Conservation (phyloP, 768 basidiomycete genomes). For the Coprinopsis marcescibilis region DNA sequence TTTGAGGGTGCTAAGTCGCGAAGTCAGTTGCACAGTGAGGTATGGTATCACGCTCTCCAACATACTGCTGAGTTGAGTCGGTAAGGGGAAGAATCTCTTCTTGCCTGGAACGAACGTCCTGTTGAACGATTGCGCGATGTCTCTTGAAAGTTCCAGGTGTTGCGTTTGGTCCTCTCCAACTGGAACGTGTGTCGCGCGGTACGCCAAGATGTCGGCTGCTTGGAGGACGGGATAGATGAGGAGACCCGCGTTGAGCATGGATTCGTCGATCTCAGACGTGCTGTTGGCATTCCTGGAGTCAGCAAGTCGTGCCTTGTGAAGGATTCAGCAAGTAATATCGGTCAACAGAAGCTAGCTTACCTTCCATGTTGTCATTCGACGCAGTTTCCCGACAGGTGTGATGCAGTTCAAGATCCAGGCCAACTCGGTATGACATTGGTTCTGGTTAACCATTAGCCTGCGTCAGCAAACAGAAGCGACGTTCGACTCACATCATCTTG, state of each 20-base stretch:
- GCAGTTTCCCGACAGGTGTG: slow-evolving; percentile 75
- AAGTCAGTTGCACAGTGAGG: background rate
- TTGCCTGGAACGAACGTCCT: slow-evolving; percentile 44
- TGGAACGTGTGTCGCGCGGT: slow-evolving; percentile 86
- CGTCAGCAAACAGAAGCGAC: background rate
- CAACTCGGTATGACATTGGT: slow-evolving; percentile 77
- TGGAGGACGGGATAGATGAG: slow-evolving; percentile 93
- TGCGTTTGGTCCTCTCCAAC: slow-evolving; percentile 97
- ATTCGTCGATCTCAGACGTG: slow-evolving; percentile 77
- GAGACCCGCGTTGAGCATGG: slow-evolving; percentile 74
- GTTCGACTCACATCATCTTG: slow-evolving; percentile 84
- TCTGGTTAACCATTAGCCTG: slow-evolving; percentile 36
- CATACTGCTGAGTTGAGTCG: slow-evolving; percentile 71
- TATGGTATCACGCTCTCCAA: slow-evolving; percentile 5
- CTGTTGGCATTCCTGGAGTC: slow-evolving; percentile 66
- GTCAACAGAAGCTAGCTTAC: slow-evolving; percentile 29
- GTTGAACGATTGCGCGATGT: slow-evolving; percentile 76
- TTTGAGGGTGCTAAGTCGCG: slow-evolving; percentile 61
- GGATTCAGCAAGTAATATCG: slow-evolving; percentile 7
- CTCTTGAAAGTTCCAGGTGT: slow-evolving; percentile 60
- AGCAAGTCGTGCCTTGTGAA: slow-evolving; percentile 63
- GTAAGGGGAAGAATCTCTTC: slow-evolving; percentile 62
- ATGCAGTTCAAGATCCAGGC: slow-evolving; percentile 88
- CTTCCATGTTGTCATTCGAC: slow-evolving; percentile 97
- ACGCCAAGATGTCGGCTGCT: slow-evolving; percentile 86